Percentiles rank a stretch among this genome's conserved stretches.
Evolutionary conservation across 225 moss, liverwort and hornwort genomes (phyloP).

Genomic region (Pseudoscleropodium purum): DNA sequence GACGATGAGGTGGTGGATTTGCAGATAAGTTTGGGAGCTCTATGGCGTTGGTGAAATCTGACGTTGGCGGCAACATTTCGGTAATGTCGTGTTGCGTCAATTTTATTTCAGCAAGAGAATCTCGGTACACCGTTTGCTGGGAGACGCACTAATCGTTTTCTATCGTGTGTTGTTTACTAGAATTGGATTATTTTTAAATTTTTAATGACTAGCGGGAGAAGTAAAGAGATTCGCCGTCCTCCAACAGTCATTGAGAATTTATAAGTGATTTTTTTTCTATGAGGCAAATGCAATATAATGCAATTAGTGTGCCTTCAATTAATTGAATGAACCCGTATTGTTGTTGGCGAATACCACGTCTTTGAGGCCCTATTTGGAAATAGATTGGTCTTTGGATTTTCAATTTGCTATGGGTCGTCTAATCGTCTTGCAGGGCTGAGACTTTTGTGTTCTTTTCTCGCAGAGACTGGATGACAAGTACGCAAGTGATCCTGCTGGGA

Average conservation of each 20-base stretch:
- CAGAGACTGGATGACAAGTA: constrained; percentile 78
- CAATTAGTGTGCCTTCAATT: neutral
- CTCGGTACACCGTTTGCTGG: neutral
- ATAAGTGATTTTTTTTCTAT: too few relatives aligned
- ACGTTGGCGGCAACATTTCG: constrained; percentile 90
- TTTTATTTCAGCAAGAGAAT: neutral
- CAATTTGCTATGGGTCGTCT: neutral
- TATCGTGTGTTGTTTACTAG: neutral
- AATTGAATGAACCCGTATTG: neutral
- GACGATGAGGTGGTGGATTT: neutral
- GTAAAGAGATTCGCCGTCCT: neutral
- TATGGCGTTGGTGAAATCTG: constrained; percentile 81
- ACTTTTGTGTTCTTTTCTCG: neutral
- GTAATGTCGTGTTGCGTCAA: constrained; percentile 3
- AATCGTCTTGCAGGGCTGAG: neutral
- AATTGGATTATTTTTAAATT: too few relatives aligned
- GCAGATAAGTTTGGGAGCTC: constrained; percentile 86
- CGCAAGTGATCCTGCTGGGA: constrained; percentile 53
- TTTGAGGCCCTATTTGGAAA: neutral
- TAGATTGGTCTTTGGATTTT: neutral
- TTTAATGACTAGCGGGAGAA: neutral
- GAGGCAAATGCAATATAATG: neutral
- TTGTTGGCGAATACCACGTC: neutral
- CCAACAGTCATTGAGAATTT: neutral
- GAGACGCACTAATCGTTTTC: neutral